Evolutionary conservation across 768 basidiomycete genomes (phyloP), one percentile per base, ranked within the genome.

Genomic region (Pluteus cervinus): DNA sequence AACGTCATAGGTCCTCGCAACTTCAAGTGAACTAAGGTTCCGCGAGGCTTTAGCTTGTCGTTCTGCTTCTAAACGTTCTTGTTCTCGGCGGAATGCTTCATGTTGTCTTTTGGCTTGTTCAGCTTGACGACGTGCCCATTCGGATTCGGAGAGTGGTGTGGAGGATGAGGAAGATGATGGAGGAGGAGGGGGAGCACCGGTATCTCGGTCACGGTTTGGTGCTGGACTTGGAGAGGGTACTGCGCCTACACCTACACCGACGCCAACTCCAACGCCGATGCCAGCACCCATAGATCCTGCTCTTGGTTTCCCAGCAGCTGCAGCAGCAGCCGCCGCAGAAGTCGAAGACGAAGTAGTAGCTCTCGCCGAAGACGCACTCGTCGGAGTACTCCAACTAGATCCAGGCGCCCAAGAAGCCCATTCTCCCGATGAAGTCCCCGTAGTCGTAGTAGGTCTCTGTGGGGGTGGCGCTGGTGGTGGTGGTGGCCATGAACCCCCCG

Each of bases 61-160:
- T 43, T 76, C 73, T 29, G 76, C 71, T 50, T 81, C 79, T 38
- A 69, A 29, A 29, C 68, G 63, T 53, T 81, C 80, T 53, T 86
- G 81, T 53, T 84, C 79, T 41, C 66, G 67, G 29, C 72, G 73
- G 60, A 85, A 86, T 38, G 65, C 65, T 62, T 85, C 82, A 50
- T 81, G 76, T 52, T 82, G 84, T 42, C 70, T 65, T 31, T 74
- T 68, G 20, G 72, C 71, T 21, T 77, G 72, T 48, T 84, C 79
- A 15, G 69, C 76, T 43, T 81, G 78, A 11, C 74, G 74, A 21
- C 79, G 74, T 14, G 69, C 62, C 71, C 81, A 78, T 36, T 83
- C 79, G 4, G 68, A 65, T 44, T 79, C 73, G 8, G 65, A 47
- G 15, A 57, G 23, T 11, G 49, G 42, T 3, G 47, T 23, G 5